Base-by-base conservation (phyloP, 1,284 basidiomycete genomes). In the Earliella scabrosa region DNA sequence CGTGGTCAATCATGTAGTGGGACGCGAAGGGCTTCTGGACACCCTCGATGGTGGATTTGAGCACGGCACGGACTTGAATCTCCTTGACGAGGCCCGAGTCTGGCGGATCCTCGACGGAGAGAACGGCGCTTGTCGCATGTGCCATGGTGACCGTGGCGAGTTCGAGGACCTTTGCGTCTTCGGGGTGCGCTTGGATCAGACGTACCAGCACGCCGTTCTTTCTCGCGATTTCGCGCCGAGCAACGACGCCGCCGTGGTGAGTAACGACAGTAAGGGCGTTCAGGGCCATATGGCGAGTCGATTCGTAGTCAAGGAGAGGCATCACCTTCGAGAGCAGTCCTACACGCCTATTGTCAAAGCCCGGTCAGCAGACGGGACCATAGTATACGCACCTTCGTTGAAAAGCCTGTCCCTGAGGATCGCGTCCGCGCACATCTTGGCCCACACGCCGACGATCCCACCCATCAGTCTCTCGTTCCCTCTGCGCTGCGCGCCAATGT, bases 401-500 rank as follows among this genome's bases (percentile, higher is more conserved):
- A 83, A 79, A 21, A 87, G 71, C 59, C 82, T 81, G 68, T 86
- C 77, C 24, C 83, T 74, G 47, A 87, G 68, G 44, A 87, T 73
- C 1, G 82, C 74, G 67, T 88, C 85, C 0, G 75, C 74, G 35
- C 76, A 86, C 82, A 88, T 84, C 63, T 82, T 84, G 10, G 82
- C 78, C 64, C 81, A 87, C 44, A 88, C 82, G 2, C 79, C 82
- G 10, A 86, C 74, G 47, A 87, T 80, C 0, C 80, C 83, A 2
- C 83, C 84, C 58, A 64, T 62, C 13, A 71, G 57, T 38, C 62
- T 68, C 23, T 67, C 67, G 45, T 70, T 69, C 3, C 50, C 63
- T 14, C 21, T 35, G 27, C 61, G 59, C 38, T 65, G 64, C 4
- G 56, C 61, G 8, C 47, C 58, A 2, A 38, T 55, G 27, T 67